These are phyloP conservation scores for Nitzschia putrida DNA, from an alignment of 108 stramenopile genomes.

Conservation along the genomic window DNA sequence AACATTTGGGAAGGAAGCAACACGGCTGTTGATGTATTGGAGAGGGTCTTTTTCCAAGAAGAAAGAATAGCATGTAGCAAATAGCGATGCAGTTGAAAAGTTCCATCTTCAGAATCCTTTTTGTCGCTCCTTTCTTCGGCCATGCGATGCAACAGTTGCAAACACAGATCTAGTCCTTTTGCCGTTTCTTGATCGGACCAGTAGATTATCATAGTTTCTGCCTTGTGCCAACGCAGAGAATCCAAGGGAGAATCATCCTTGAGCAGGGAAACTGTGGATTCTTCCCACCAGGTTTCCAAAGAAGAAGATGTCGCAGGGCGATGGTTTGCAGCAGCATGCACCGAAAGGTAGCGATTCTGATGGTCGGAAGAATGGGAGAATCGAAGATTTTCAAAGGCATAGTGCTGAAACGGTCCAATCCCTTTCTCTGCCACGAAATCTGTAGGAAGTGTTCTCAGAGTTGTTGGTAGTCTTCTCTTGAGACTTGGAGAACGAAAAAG, in stretches of 20 bases:
- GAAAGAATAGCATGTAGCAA: conserved; percentile 27
- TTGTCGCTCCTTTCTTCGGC: conserved; percentile 11
- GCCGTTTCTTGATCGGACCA: conserved; percentile 8
- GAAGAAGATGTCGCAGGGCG: neutral
- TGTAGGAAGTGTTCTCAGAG: too few relatives aligned
- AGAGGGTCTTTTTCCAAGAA: conserved; percentile 20
- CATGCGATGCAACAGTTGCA: conserved; percentile 29
- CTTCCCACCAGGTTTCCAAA: conserved; percentile 13
- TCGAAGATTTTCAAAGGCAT: too few relatives aligned
- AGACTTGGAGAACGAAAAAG: too few relatives aligned
- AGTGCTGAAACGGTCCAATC: too few relatives aligned
- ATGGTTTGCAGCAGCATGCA: neutral
- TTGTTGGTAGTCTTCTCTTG: too few relatives aligned
- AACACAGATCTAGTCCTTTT: neutral
- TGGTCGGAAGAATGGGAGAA: too few relatives aligned
- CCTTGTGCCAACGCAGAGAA: conserved; percentile 31
- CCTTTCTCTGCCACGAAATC: too few relatives aligned
- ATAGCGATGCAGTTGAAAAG: conserved; percentile 19
- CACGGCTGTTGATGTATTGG: neutral
- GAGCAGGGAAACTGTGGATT: conserved; percentile 18
- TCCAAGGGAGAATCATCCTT: conserved; percentile 16
- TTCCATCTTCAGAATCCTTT: neutral
- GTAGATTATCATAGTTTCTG: conserved; percentile 28
- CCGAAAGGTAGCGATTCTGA: too few relatives aligned
- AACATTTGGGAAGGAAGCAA: conserved; percentile 28